Evolutionary conservation across 805 yeast genomes (phyloP).

Genomic region (Monosporozyma yasuniensis): DNA sequence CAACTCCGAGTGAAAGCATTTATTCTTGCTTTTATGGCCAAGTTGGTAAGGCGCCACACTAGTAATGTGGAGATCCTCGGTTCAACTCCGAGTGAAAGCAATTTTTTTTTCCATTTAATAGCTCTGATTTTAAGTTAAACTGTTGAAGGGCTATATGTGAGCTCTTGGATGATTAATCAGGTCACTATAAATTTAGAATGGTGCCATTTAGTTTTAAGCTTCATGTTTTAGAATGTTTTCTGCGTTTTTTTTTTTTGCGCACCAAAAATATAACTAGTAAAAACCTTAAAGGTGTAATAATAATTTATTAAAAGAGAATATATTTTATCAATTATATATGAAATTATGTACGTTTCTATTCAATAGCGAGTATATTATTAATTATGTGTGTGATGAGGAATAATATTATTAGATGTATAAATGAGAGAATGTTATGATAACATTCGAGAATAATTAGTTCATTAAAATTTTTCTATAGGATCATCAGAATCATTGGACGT

Average conservation of each 20-base stretch:
- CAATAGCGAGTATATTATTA: background rate
- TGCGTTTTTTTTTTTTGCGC: too few relatives aligned
- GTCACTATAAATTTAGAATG: too few relatives aligned
- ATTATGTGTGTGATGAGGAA: background rate
- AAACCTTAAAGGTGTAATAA: too few relatives aligned
- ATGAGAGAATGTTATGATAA: background rate
- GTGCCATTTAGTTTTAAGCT: too few relatives aligned
- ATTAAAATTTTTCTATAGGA: background rate
- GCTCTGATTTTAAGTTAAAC: background rate
- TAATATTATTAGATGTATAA: background rate
- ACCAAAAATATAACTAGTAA: too few relatives aligned
- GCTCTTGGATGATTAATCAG: too few relatives aligned
- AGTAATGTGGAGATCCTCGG: constrained; percentile 9
- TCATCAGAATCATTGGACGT: background rate
- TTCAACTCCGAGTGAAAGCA: constrained; percentile 8
- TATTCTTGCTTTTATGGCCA: constrained; percentile 43
- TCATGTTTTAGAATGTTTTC: too few relatives aligned
- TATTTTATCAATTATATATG: constrained; percentile 15
- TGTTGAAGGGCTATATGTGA: too few relatives aligned
- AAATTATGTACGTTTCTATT: background rate
- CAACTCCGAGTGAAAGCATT: constrained; percentile 63
- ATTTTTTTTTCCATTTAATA: background rate
- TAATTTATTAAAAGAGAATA: too few relatives aligned
- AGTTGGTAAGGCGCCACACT: constrained; percentile 61
- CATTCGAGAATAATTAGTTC: background rate